Evolutionary conservation across 2,329 filamentous ascomycete species (phyloP).

Genomic region (Seiridium cupressi): DNA sequence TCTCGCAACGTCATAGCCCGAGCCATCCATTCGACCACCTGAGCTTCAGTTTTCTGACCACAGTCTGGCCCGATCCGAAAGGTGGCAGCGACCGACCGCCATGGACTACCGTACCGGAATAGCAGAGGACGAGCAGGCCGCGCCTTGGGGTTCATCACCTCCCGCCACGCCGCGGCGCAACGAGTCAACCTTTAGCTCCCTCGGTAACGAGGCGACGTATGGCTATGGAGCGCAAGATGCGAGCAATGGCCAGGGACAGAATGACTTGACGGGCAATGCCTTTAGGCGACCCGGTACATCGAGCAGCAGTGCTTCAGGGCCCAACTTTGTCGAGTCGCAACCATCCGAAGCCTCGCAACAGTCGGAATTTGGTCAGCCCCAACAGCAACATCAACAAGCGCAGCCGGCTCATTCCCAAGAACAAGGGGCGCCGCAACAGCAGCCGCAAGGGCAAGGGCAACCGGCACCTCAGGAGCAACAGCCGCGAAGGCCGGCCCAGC

Average conservation of each 20-base stretch:
- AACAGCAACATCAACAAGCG: slow-evolving; percentile 15
- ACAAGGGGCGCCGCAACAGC: slow-evolving; percentile 16
- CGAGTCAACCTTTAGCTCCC: slow-evolving; percentile 39
- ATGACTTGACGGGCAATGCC: slow-evolving; percentile 34
- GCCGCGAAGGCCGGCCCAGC: slow-evolving; percentile 58
- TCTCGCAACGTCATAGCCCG: slow-evolving; percentile 7
- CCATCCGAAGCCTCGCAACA: slow-evolving; percentile 27
- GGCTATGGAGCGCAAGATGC: slow-evolving; percentile 38
- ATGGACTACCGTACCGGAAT: slow-evolving; percentile 62
- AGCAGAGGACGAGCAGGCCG: slow-evolving; percentile 51
- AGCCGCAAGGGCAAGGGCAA: slow-evolving; percentile 14
- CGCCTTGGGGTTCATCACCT: slow-evolving; percentile 57
- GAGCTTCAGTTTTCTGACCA: neutral
- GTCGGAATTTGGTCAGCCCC: slow-evolving; percentile 20
- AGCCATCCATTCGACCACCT: neutral
- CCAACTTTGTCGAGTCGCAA: slow-evolving; percentile 34
- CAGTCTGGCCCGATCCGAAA: neutral
- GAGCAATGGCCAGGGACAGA: slow-evolving; percentile 40
- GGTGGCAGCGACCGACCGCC: slow-evolving; percentile 10
- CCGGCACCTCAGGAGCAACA: slow-evolving; percentile 34
- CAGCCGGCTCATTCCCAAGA: slow-evolving; percentile 22
- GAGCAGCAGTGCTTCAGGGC: slow-evolving; percentile 42
- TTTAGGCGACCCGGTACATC: slow-evolving; percentile 47
- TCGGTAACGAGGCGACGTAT: slow-evolving; percentile 42
- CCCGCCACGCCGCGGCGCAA: slow-evolving; percentile 47